Conservation (phyloP, 2,329 filamentous ascomycete genomes). For the Arthroderma uncinatum region DNA sequence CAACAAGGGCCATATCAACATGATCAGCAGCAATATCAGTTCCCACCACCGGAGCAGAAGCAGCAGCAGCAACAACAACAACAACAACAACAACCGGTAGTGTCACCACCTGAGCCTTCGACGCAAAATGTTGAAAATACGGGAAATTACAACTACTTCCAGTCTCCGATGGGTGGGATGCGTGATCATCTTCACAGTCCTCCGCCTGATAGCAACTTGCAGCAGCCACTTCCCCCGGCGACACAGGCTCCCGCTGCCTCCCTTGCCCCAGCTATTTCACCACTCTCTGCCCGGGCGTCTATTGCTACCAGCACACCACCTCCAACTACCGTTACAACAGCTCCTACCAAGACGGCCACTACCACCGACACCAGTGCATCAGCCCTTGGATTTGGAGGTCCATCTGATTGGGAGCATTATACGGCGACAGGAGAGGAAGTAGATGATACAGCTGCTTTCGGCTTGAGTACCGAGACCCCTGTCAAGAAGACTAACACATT, state of each 20-base stretch:
- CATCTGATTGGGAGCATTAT: conserved; percentile 41
- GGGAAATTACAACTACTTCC: background rate
- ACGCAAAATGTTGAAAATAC: background rate
- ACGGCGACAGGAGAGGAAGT: conserved; percentile 26
- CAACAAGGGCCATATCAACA: conserved; percentile 22
- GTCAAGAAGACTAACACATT: background rate
- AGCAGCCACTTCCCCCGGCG: conserved; percentile 11
- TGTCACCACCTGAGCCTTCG: background rate
- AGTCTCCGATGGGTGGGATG: background rate
- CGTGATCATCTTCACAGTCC: conserved; percentile 8
- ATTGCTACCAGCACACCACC: conserved; percentile 5
- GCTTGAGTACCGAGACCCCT: background rate
- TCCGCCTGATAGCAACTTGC: conserved; percentile 12
- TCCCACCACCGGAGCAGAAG: background rate
- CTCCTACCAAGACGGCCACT: background rate
- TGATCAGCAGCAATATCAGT: conserved; percentile 8
- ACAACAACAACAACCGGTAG: background rate
- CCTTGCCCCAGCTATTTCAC: conserved; percentile 16
- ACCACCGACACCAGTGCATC: conserved; percentile 17
- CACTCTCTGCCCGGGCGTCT: conserved; percentile 10
- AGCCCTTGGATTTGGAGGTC: conserved; percentile 32
- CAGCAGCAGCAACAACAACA: background rate
- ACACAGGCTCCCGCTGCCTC: conserved; percentile 15
- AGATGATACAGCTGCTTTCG: conserved; percentile 23
- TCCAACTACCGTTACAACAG: conserved; percentile 2